Base-by-base conservation (phyloP, 2,329 filamentous ascomycete genomes). In the Biscogniauxia marginata region DNA sequence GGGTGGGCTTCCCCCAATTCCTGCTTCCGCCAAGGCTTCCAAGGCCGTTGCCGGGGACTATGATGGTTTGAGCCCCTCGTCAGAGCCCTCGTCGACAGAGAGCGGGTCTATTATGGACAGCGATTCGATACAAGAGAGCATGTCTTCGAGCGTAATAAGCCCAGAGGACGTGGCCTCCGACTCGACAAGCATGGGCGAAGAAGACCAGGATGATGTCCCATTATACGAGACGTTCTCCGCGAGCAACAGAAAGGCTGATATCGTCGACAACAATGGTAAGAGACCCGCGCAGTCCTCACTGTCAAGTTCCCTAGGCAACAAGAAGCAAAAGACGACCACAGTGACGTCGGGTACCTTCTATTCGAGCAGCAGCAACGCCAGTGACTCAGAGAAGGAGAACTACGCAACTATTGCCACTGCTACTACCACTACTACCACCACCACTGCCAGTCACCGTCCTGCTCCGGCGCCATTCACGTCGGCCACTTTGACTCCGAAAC, bases 341-440 rank as follows among this genome's bases (percentile, higher is more conserved):
- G n/a, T n/a, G 30, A 16, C 9, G 30, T 11, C 2, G 30, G 30
- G 13, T 5, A 39, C 30, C 13, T 39, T 39, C 9, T 39, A 39
- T 16, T 39, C 30, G 11, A 20, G 5, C 9, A 44, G 18, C 11
- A 20, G 3, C 13, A 46, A 24, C 30, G 21, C 19, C 18, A 50
- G 39, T 18, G 53, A 54, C 25, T 49, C 30, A 39, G 55, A 53
- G 18, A 52, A 58, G 20, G 53, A 58, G 24, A 54, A 54, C 46
- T 25, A 8, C n/a, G 24, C 23, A 7, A 24, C 16, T 39, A 39
- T 34, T n/a, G n/a, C n/a, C n/a, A n/a, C 20, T 16, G 13, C 20
- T 21, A 24, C 4, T 5, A 16, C 30, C 50, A 45, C 30, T 9
- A 20, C n/a, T n/a, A n/a, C 39, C 20, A 24, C 11, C 22, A n/a